phyloP scores from a whole-genome alignment of 2,329 filamentous ascomycete species.

The Fusarium bactridioides region DNA sequence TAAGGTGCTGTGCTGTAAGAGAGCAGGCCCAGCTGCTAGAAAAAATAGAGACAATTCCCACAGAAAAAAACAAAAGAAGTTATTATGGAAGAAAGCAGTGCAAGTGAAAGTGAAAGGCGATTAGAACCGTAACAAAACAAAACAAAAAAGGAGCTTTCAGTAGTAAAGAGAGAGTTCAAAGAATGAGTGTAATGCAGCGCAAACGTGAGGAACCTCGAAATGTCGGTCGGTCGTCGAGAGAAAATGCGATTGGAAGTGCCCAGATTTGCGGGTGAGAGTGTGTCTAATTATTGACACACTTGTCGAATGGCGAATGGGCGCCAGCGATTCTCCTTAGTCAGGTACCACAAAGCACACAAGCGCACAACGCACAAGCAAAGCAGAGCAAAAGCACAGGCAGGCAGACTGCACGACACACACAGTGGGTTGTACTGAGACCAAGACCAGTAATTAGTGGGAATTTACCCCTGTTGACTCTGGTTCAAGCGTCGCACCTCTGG shows the following conservation, averaged over 20 bases:
- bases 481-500: slow-evolving; percentile 24
- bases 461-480: slow-evolving; percentile 21
- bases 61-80: slow-evolving; percentile 1
- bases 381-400: slow-evolving; percentile 6
- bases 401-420: slow-evolving; percentile 26
- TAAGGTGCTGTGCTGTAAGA: slow-evolving; percentile 14
- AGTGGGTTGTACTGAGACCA: slow-evolving; percentile 20
- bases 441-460: slow-evolving; percentile 30
- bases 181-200: slow-evolving; percentile 20
- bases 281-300: slow-evolving; percentile 35
- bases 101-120: not conserved
- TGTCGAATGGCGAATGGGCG: slow-evolving; percentile 2
- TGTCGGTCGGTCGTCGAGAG: slow-evolving; percentile 7
- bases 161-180: not conserved
- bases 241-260: slow-evolving; percentile 26
- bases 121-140: not conserved
- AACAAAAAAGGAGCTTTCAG: not conserved
- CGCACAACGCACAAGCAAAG: slow-evolving; percentile 23
- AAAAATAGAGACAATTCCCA: slow-evolving; percentile 26
- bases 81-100: not conserved
- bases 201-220: slow-evolving; percentile 10
- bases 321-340: slow-evolving; percentile 23
- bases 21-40: slow-evolving; percentile 41
- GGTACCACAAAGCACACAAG: slow-evolving; percentile 10
- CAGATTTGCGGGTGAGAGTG: slow-evolving; percentile 22